Conservation (phyloP, 1,139 yeast genomes). For the Hyphopichia pseudoburtonii region DNA sequence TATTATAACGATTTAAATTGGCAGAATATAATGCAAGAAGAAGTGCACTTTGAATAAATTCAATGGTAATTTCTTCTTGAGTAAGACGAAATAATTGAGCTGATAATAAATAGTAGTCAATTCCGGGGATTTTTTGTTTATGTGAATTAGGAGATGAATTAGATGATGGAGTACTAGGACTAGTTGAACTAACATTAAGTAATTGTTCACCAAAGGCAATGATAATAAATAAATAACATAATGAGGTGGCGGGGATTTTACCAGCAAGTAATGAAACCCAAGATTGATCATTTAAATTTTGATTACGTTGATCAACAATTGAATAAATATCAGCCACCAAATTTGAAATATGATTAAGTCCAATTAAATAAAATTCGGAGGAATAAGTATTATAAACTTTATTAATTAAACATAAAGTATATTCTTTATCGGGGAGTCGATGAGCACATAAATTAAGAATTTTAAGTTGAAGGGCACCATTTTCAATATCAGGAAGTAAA, state of each 20-base stretch:
- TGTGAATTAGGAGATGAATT: not conserved
- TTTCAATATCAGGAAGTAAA: constrained; percentile 24
- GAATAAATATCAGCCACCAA: constrained; percentile 29
- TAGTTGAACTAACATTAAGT: constrained; percentile 9
- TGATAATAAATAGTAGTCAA: constrained; percentile 38
- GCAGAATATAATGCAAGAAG: constrained; percentile 49
- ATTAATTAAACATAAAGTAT: constrained; percentile 27
- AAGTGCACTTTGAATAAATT: constrained; percentile 46
- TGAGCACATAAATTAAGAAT: constrained; percentile 18
- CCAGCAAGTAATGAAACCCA: constrained; percentile 4
- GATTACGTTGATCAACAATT: constrained; percentile 21
- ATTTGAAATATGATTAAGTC: constrained; percentile 17
- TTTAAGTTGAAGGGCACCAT: constrained; percentile 26
- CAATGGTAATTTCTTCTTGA: constrained; percentile 39
- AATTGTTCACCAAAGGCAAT: constrained; percentile 42
- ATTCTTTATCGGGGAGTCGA: constrained; percentile 30
- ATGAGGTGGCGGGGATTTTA: constrained; percentile 9
- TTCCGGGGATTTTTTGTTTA: constrained; percentile 29
- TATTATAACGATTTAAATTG: constrained; percentile 47
- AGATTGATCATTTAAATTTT: not conserved
- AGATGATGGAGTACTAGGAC: constrained; percentile 6
- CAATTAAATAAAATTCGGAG: constrained; percentile 42
- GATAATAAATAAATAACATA: constrained; percentile 34
- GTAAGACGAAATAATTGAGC: constrained; percentile 39
- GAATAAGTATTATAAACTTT: constrained; percentile 35